Conservation (phyloP, 768 basidiomycete species). For the Leccinum pellstonianum region DNA sequence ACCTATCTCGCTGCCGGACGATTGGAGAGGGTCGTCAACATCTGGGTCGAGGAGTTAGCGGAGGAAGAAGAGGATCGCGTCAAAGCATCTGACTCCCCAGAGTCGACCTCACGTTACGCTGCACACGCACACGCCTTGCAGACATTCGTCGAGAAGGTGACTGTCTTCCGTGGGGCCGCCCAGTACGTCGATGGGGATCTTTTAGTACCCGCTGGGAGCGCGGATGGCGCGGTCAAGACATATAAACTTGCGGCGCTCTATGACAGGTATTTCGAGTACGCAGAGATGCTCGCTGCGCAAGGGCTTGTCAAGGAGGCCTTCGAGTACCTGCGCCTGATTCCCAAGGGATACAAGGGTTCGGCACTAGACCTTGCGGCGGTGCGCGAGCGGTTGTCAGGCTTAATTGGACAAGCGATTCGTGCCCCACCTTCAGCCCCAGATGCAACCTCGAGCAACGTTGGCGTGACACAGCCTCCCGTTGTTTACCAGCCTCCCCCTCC, state of each 20-base stretch:
- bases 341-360: constrained; percentile 71
- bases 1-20: constrained; percentile 92
- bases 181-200: constrained; percentile 77
- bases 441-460: constrained; percentile 20
- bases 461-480: not conserved
- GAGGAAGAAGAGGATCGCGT: constrained; percentile 74
- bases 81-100: constrained; percentile 37
- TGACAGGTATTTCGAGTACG: constrained; percentile 94
- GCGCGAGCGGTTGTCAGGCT: constrained; percentile 45
- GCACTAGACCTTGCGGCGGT: constrained; percentile 43
- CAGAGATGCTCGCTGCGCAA: constrained; percentile 86
- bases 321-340: constrained; percentile 76
- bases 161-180: constrained; percentile 88
- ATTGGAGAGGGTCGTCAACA: constrained; percentile 82
- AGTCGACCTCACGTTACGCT: constrained; percentile 61
- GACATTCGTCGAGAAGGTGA: constrained; percentile 94
- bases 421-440: constrained; percentile 28
- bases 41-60: constrained; percentile 87
- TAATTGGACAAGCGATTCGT: constrained; percentile 30
- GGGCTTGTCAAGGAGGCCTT: constrained; percentile 85
- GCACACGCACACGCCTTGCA: constrained; percentile 86
- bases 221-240: constrained; percentile 45
- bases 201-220: constrained; percentile 35
- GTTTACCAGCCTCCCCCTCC: constrained; percentile 9
- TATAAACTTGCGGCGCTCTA: constrained; percentile 88